Evolutionary conservation across 1,139 yeast species (phyloP), one percentile per base, ranked within the genome.

Genomic region (Lodderomyces jiufengensis): DNA sequence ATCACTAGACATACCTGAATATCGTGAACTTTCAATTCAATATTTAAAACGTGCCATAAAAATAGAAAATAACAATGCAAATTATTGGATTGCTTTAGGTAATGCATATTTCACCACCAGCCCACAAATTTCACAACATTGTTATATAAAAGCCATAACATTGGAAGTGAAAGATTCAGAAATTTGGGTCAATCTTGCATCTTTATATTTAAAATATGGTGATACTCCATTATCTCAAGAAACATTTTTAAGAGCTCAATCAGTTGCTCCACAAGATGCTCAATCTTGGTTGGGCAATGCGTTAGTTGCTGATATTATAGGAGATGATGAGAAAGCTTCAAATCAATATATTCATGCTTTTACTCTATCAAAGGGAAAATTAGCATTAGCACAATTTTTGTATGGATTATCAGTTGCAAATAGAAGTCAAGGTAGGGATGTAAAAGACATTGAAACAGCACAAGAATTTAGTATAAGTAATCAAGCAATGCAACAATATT

Each of bases 271-370:
- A 1, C 84, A 80, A 36, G 74, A 71, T 39, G 70, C 85, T 0
- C 67, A 69, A n/a, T 76, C 96, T 0, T 92, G 98, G 97, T 57
- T 85, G 27, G 96, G 96, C 1, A 78, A 82, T 51, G 97, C 96
- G 0, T 57, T 90, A 24, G 63, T 84, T 1, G 73, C 80, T 1
- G 76, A 77, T 39, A 74, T 74, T 1, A 51, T 59, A n/a, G 92
- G 88, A 1, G 75, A 83, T 29, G 46, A 42, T 2, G 61, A 55
- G 2, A 66, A 63, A 11, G 80, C 95, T 0, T 57, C 70, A 8
- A 66, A 69, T 13, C 56, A 84, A 33, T 83, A 81, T 51, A 80
- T 86, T 1, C 97, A 90, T 57, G 84, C 95, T 0, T 84, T 74
- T 48, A 73, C 80, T 11, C 61, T 88, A 32, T 79, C 95, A 1